phyloP scores from a whole-genome alignment of 179 eudicot species.

The Nepenthes alata region DNA sequence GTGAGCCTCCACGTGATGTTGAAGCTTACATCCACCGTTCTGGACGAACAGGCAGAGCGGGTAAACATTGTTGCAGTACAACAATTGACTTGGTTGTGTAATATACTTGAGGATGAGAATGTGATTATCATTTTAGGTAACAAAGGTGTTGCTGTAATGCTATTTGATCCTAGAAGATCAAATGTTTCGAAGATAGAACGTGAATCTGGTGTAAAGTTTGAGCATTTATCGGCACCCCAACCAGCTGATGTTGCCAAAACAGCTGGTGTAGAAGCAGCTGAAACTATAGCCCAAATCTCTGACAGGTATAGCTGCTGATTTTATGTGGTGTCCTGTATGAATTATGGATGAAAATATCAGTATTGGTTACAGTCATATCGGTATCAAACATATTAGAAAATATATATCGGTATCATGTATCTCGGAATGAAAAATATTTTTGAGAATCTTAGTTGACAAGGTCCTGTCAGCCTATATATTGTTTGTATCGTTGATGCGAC shows the following conservation, averaged over 20 bases:
- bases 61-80: constrained; percentile 18
- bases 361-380: too few species aligned
- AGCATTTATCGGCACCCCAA: constrained; percentile 84
- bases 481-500: too few species aligned
- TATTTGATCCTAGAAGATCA: constrained; percentile 69
- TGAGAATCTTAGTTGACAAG: too few species aligned
- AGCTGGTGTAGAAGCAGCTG: constrained; percentile 68
- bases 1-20: constrained; percentile 94
- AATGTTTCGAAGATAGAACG: constrained; percentile 60
- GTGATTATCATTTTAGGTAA: constrained; percentile 36
- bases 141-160: constrained; percentile 82
- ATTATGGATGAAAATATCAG: too few species aligned
- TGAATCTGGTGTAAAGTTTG: constrained; percentile 91
- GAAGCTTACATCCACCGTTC: constrained; percentile 98
- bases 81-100: not conserved
- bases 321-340: not conserved
- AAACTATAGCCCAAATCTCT: constrained; percentile 45
- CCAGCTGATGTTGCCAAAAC: constrained; percentile 91
- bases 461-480: too few species aligned
- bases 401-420: too few species aligned
- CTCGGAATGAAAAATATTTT: too few species aligned
- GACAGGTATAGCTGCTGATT: constrained; percentile 41
- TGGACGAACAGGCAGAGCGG: constrained; percentile 96
- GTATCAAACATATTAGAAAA: too few species aligned
- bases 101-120: not conserved